phyloP scores from a whole-genome alignment of 371 early-diverging fungal genomes.

The Mucor irregularis region DNA sequence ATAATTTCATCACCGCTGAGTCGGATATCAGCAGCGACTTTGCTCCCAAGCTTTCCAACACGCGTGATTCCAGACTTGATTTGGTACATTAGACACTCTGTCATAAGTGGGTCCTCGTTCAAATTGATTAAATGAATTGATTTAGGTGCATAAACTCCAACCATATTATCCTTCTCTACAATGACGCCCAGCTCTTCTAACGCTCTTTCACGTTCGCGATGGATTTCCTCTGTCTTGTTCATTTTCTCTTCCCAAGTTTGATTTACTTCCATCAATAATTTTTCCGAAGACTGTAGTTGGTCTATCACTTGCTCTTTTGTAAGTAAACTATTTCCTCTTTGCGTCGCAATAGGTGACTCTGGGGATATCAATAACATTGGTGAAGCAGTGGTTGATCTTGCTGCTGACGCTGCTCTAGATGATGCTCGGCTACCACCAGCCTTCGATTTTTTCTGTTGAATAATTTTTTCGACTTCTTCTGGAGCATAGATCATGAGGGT shows the following conservation, averaged over 20 bases:
- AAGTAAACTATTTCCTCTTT: slow-evolving; percentile 27
- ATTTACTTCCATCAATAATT: slow-evolving; percentile 33
- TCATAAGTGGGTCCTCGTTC: slow-evolving; percentile 87
- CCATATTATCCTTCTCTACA: slow-evolving; percentile 66
- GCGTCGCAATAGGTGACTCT: slow-evolving; percentile 14
- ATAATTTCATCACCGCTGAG: slow-evolving; percentile 68
- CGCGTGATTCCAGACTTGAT: slow-evolving; percentile 74
- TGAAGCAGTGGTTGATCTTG: slow-evolving; percentile 12
- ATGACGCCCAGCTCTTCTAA: slow-evolving; percentile 82
- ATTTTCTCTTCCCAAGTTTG: slow-evolving; percentile 69
- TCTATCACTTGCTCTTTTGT: slow-evolving; percentile 67
- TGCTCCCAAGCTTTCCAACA: slow-evolving; percentile 65
- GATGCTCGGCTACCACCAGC: slow-evolving; percentile 12
- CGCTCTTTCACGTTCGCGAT: slow-evolving; percentile 70
- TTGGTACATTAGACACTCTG: slow-evolving; percentile 85
- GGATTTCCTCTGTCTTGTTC: slow-evolving; percentile 69
- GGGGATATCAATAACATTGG: slow-evolving; percentile 24
- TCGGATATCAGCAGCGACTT: slow-evolving; percentile 61
- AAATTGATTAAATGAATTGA: slow-evolving; percentile 83
- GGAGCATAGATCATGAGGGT: slow-evolving; percentile 63
- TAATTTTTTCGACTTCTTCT: slow-evolving; percentile 39
- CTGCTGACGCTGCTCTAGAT: slow-evolving; percentile 5
- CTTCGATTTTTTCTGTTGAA: slow-evolving; percentile 12
- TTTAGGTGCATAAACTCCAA: slow-evolving; percentile 78
- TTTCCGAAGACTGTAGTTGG: slow-evolving; percentile 40